A percentile compares a stretch with the other conserved stretches of the same genome.
phyloP scores from a whole-genome alignment of 75 land plant genomes.

The Ceratopteris richardii region DNA sequence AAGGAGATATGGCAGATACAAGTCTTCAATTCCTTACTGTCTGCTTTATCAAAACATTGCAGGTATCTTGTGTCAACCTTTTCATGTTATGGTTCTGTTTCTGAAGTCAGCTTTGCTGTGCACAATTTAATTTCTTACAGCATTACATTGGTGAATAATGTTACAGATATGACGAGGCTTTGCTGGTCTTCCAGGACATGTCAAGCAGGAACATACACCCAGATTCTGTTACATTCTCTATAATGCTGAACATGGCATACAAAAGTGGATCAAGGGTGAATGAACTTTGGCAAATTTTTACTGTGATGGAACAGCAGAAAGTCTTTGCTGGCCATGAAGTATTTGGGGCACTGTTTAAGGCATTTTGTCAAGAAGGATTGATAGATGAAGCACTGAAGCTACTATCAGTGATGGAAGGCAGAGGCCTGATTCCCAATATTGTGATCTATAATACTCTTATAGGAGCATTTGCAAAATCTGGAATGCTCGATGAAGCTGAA shows the following conservation, averaged over 20 bases:
- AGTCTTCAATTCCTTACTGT: slow-evolving; percentile 65
- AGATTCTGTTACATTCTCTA: slow-evolving; percentile 66
- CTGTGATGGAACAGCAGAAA: slow-evolving; percentile 37
- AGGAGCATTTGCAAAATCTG: slow-evolving; percentile 57
- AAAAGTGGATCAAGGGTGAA: slow-evolving; percentile 39
- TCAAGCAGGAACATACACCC: slow-evolving; percentile 40
- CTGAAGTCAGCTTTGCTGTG: too few relatives aligned
- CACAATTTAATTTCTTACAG: too few relatives aligned
- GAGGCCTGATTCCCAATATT: slow-evolving; percentile 43
- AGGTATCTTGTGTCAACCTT: slow-evolving; percentile 44
- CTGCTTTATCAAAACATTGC: slow-evolving; percentile 35
- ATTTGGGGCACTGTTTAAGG: slow-evolving; percentile 58
- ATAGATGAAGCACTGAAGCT: slow-evolving; percentile 58
- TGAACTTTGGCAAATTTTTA: slow-evolving; percentile 64
- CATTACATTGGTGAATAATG: background rate
- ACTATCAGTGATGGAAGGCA: slow-evolving; percentile 61
- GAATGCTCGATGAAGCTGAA: slow-evolving; percentile 76
- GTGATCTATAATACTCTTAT: slow-evolving; percentile 68
- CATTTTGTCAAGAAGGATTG: slow-evolving; percentile 69
- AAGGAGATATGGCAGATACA: slow-evolving; percentile 37
- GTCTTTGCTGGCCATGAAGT: slow-evolving; percentile 42
- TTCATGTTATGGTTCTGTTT: background rate
- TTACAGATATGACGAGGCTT: slow-evolving; percentile 59
- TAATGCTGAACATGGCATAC: slow-evolving; percentile 46
- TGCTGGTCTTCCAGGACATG: slow-evolving; percentile 47